Evolutionary conservation across 208 protist species (phyloP).

Genomic region (Acanthamoeba divionensis): DNA sequence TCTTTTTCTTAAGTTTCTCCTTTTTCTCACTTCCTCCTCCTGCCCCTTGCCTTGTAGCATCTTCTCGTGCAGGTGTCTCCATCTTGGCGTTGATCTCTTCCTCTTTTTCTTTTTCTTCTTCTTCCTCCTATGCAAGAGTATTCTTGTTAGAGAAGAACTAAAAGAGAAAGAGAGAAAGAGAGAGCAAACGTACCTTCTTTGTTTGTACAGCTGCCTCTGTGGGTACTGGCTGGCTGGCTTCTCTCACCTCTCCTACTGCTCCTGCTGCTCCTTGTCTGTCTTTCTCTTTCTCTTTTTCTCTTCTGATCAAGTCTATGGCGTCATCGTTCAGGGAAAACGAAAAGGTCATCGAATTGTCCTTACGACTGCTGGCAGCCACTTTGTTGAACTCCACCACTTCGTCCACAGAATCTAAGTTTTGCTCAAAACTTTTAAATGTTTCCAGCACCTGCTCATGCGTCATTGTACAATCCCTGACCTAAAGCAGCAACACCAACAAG

Average conservation of each 20-base stretch:
- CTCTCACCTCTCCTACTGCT: not conserved
- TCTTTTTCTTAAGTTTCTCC: not conserved
- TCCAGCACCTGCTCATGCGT: slow-evolving; percentile 41
- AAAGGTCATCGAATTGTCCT: not conserved
- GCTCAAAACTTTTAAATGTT: not conserved
- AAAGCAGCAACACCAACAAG: not conserved
- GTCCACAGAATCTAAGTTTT: not conserved
- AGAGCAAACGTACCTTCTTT: not conserved
- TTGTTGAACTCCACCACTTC: slow-evolving; percentile 16
- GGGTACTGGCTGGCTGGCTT: not conserved
- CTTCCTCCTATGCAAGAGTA: not conserved
- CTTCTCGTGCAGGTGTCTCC: not conserved
- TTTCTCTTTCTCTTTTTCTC: not conserved
- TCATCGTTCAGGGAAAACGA: slow-evolving; percentile 42
- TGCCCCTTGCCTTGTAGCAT: not conserved
- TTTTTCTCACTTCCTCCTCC: not conserved
- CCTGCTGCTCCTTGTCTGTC: not conserved
- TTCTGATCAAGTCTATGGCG: slow-evolving; percentile 18
- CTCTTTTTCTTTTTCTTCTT: not conserved
- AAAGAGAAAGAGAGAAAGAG: not conserved
- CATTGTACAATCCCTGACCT: slow-evolving; percentile 32
- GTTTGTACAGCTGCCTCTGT: not conserved
- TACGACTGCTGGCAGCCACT: not conserved
- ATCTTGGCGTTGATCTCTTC: not conserved
- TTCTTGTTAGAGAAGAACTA: not conserved